These are phyloP conservation scores for Apiospora kogelbergensis DNA, from an alignment of 2,329 filamentous ascomycete species.

Conservation along the genomic window DNA sequence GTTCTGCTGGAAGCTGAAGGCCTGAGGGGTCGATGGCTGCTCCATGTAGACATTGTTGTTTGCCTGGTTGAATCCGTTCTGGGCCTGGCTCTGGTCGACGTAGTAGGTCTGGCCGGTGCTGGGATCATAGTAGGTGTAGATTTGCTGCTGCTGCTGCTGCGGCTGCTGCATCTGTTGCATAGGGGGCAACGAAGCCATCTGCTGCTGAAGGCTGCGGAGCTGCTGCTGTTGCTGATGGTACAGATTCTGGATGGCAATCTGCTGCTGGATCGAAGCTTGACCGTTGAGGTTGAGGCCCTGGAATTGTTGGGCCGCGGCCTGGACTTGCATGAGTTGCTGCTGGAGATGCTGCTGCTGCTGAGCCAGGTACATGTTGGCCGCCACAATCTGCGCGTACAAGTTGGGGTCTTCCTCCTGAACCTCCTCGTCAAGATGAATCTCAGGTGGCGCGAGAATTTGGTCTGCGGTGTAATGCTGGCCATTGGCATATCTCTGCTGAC, in stretches of 20 bases:
- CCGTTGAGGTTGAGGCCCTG: constrained; percentile 71
- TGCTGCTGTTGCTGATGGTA: constrained; percentile 57
- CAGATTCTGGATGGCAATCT: constrained; percentile 53
- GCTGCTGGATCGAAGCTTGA: constrained; percentile 46
- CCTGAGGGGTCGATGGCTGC: constrained; percentile 36
- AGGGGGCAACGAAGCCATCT: constrained; percentile 44
- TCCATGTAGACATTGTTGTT: constrained; percentile 40
- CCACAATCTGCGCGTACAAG: constrained; percentile 83
- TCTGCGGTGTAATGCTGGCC: constrained; percentile 72
- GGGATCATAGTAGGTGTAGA: constrained; percentile 84
- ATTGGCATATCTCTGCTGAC: background rate
- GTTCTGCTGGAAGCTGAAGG: constrained; percentile 42
- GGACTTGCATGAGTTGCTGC: constrained; percentile 85
- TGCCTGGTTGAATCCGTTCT: constrained; percentile 33
- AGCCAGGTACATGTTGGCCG: constrained; percentile 87
- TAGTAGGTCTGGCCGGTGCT: constrained; percentile 82
- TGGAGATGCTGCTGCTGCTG: constrained; percentile 95
- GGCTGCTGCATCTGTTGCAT: constrained; percentile 26
- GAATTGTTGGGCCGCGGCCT: constrained; percentile 79
- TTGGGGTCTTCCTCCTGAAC: constrained; percentile 75
- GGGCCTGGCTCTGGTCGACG: constrained; percentile 61
- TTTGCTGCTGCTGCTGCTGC: constrained; percentile 57
- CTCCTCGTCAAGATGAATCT: constrained; percentile 71
- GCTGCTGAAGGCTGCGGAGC: constrained; percentile 65
- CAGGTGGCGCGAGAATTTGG: constrained; percentile 82